Base-by-base conservation (phyloP, 495 filamentous ascomycete genomes). In the Achaetomiella virescens region DNA sequence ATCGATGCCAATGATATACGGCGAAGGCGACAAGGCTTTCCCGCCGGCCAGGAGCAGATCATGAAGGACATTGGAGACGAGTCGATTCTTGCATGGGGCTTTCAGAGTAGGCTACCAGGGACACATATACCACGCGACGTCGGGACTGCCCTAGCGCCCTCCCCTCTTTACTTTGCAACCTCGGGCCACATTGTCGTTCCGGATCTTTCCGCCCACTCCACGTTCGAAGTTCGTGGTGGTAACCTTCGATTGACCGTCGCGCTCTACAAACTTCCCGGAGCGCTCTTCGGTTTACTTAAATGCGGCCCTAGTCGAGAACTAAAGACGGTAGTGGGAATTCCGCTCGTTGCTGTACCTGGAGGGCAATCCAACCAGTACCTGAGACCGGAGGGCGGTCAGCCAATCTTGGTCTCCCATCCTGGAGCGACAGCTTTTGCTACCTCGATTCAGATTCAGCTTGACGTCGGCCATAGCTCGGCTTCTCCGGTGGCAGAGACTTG, bases 1-100 rank as follows among this genome's bases (percentile, higher is more conserved):
- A 1, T 59, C 62, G n/a, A 74, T 76, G 66, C 68, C 73, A 0
- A 18, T 75, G 20, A 27, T 73, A 0, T 76, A 76, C 12, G 73
- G 73, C 9, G 71, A 75, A 18, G 70, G 70, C 0, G 0, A 0
- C 0, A 64, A 54, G 10, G 72, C 72, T 0, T 74, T 72, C 24
- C n/a, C 11, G 15, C 0, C 53, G 73, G 0, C 43, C 72, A 75
- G 33, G 49, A 59, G 20, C 63, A 70, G 8, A 69, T 73, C 1
- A 62, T 72, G 18, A 61, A 64, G 14, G 29, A 60, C 1, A 55
- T 62, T 0, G 52, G 52, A 22, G 72, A 74, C 46, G 63, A 70
- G 21, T 63, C 64, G 4, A 61, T 72, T 1, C 48, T 73, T 7
- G 57, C 53, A 6, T 61, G 47, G 48, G 42, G 25, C 14, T 17